Base-by-base conservation (phyloP, 2,329 filamentous ascomycete species). In the Neofusicoccum cordaticola region DNA sequence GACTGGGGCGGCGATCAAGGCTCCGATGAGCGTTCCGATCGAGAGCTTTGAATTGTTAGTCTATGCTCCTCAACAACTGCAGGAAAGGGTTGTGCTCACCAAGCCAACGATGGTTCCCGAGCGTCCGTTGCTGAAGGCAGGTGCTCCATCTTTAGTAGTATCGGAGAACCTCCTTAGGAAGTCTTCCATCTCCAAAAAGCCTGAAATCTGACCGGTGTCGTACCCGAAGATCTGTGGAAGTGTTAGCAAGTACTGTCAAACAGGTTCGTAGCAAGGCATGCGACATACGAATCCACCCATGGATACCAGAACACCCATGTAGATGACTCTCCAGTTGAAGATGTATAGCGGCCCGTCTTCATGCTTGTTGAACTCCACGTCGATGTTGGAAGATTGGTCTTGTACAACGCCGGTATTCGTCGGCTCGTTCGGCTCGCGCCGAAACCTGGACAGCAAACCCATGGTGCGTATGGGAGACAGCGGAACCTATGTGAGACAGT, bases 21-120 rank as follows among this genome's bases (percentile, higher is more conserved):
- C 85, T 34, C 90, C 90, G 66, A 92, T 86, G 73, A 93, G 90
- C 6, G 90, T 92, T 35, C 90, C 90, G 22, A 88, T 88, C 0
- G 56, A 60, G 3, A 60, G 56, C 56, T 60, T 60, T 37, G 9
- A n/a, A 35, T 6, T 8, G 42, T 60, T 22, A 60, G 56, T 31
- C 27, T 8, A 35, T 88, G 13, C 13, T 39, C 6, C 13, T 22
- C 31, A 35, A 7, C 7, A 8, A 27, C 9, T 27, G 15, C n/a
- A 5, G 27, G 27, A 31, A 19, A 8, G 31, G 4, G 8, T 22
- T 50, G 19, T 12, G 15, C 74, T 68, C 67, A 75, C 71, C 52
- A 76, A 64, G 12, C 70, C 74, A 34, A 77, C 75, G 44, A 77
- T 77, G 19, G 74, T 69, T 27, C 75, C 74, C 39, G 71, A 72